Evolutionary conservation across 257 asterid genomes (phyloP).

Genomic region (Linaria vulgaris): DNA sequence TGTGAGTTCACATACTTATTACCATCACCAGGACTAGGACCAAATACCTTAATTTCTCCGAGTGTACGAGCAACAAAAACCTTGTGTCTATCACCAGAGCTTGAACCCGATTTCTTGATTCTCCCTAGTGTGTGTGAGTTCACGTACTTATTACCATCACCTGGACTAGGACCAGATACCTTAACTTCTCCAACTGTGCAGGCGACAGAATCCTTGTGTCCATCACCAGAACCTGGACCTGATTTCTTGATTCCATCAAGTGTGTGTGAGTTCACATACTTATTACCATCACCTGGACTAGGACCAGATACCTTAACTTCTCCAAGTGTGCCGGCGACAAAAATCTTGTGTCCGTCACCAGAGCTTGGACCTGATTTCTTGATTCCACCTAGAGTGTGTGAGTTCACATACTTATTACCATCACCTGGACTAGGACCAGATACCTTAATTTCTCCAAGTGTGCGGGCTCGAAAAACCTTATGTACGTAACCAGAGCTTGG

Average conservation of each 20-base stretch:
- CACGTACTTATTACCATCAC: constrained; percentile 15
- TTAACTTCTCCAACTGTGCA: constrained; percentile 11
- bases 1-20: constrained; percentile 14
- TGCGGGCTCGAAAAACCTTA: neutral
- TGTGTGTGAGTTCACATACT: constrained; percentile 9
- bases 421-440: constrained; percentile 23
- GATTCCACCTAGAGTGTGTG: constrained; percentile 23
- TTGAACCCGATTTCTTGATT: constrained; percentile 31
- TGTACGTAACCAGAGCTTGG: constrained; percentile 26
- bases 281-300: constrained; percentile 23
- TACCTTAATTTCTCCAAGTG: constrained; percentile 15
- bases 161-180: constrained; percentile 22
- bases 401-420: constrained; percentile 18
- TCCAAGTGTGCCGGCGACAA: constrained; percentile 1
- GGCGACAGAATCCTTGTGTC: constrained; percentile 1
- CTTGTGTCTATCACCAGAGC: constrained; percentile 26
- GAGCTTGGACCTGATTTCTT: constrained; percentile 35
- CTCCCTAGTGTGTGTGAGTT: constrained; percentile 25
- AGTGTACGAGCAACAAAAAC: neutral
- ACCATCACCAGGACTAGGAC: constrained; percentile 23
- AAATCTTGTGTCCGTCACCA: constrained; percentile 22
- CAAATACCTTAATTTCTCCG: constrained; percentile 13
- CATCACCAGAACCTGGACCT: constrained; percentile 27
- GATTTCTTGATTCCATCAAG: constrained; percentile 34
- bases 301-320: constrained; percentile 17